Base-by-base conservation (phyloP, 345 rosid species). In the Cardamine resedifolia region DNA sequence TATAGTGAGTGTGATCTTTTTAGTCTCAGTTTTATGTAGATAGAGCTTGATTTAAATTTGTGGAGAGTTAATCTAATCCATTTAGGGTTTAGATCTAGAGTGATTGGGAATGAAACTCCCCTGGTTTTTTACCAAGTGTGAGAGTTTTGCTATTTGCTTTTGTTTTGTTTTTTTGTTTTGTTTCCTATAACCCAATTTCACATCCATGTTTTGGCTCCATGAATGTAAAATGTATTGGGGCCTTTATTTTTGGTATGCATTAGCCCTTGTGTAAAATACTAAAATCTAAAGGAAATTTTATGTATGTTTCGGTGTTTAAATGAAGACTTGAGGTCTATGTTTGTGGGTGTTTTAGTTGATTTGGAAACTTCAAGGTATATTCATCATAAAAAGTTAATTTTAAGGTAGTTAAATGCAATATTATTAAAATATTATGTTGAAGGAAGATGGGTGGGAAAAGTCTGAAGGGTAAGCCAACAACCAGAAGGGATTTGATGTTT, bases 71-170 rank as follows among this genome's bases (percentile, higher is more conserved):
- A 59, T 68, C 78, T 75, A 45, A 75, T 59, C 73, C 74, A 68
- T 51, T 39, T 75, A 75, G 69, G 78, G 78, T 75, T 75, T 68
- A 67, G 74, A 60, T 59, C 16, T 75, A 68, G 64, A 41, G 69
- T 68, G 56, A 75, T 68, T 75, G 74, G 64, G 58, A 68, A 68
- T 49, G 78, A 75, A 75, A 68, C 78, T 75, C 78, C 78, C 78
- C 68, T 68, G 73, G 69, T 74, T 64, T 74, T 52, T 45, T 57
- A 75, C 78, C 67, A 68, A 60, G 74, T 68, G 78, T 23, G 78
- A 48, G 78, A 66, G 73, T 75, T 67, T 67, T 74, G 60, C 44
- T 55, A 10, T 44, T 30, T 72, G 30, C 28, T 26, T 36, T 31
- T 34, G 18, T 72, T 21, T 48, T 28, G 52, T 19, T 39, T 47